These are phyloP conservation scores for Posidonia oceanica DNA, from an alignment of 116 monocot genomes.

Conservation along the genomic window DNA sequence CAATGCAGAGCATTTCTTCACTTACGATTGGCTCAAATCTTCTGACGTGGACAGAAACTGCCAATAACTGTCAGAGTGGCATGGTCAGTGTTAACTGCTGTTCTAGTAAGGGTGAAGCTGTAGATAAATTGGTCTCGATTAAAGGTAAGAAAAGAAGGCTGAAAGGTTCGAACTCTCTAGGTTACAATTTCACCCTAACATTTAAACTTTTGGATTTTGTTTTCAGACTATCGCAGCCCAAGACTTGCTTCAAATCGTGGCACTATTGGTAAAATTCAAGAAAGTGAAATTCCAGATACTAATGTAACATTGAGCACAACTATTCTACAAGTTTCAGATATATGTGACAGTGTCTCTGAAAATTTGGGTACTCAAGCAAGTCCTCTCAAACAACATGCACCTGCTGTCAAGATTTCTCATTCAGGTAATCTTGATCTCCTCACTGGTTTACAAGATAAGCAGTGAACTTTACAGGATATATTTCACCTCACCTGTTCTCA, in stretches of 20 bases:
- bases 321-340: neutral
- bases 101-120: neutral
- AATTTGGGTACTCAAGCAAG: neutral
- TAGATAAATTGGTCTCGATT: slow-evolving; percentile 6
- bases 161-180: too few species aligned
- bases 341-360: neutral
- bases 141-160: slow-evolving; percentile 5
- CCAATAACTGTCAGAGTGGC: slow-evolving; percentile 7
- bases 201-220: neutral
- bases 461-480: too few species aligned
- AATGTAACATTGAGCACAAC: neutral
- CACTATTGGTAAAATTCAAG: neutral
- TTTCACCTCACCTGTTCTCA: too few species aligned
- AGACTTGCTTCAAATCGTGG: neutral
- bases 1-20: slow-evolving; percentile 37
- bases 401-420: neutral
- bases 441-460: too few species aligned
- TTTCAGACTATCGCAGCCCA: slow-evolving; percentile 21
- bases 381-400: neutral
- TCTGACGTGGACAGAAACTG: slow-evolving; percentile 33
- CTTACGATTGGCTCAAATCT: slow-evolving; percentile 25
- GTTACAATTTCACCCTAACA: neutral
- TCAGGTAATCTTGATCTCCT: neutral
- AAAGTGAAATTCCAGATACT: neutral
- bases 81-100: slow-evolving; percentile 2